Percentiles rank a stretch among this genome's conserved stretches.
Evolutionary conservation across 176 grass and related monocot species (phyloP).

Genomic region (Eleusine indica): DNA sequence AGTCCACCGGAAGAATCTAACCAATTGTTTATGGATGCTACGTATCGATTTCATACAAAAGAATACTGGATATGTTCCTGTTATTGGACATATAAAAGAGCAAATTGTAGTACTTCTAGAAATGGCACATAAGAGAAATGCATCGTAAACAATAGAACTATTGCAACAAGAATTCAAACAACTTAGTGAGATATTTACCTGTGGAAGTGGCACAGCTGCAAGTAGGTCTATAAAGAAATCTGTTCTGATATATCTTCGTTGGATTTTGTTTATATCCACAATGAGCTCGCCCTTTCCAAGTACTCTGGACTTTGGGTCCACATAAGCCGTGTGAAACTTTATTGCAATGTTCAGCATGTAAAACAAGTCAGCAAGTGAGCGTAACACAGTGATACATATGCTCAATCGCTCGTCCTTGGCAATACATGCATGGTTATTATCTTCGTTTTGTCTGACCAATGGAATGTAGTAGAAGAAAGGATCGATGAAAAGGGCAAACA

Average conservation of each 20-base stretch:
- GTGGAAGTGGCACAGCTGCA: slow-evolving; percentile 78
- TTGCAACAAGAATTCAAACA: not conserved
- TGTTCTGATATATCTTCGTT: slow-evolving; percentile 57
- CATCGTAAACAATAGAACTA: not conserved
- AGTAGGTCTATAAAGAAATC: slow-evolving; percentile 70
- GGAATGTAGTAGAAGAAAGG: slow-evolving; percentile 85
- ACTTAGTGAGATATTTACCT: slow-evolving; percentile 44
- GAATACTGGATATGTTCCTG: not conserved
- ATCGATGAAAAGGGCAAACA: slow-evolving; percentile 77
- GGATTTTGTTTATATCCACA: slow-evolving; percentile 66
- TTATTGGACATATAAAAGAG: not conserved
- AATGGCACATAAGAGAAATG: not conserved
- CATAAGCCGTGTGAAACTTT: slow-evolving; percentile 86
- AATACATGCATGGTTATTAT: slow-evolving; percentile 25
- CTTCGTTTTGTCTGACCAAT: slow-evolving; percentile 13
- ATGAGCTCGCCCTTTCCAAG: slow-evolving; percentile 85
- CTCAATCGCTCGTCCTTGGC: slow-evolving; percentile 53
- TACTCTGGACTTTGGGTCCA: slow-evolving; percentile 68
- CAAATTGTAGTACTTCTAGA: not conserved
- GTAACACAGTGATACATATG: slow-evolving; percentile 52
- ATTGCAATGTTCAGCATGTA: slow-evolving; percentile 73
- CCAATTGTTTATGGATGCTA: not conserved
- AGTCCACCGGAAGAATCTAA: not conserved
- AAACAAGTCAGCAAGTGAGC: slow-evolving; percentile 71
- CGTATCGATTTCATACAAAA: not conserved